Conservation (phyloP, 805 yeast species). For the Candida dajiaensis region DNA sequence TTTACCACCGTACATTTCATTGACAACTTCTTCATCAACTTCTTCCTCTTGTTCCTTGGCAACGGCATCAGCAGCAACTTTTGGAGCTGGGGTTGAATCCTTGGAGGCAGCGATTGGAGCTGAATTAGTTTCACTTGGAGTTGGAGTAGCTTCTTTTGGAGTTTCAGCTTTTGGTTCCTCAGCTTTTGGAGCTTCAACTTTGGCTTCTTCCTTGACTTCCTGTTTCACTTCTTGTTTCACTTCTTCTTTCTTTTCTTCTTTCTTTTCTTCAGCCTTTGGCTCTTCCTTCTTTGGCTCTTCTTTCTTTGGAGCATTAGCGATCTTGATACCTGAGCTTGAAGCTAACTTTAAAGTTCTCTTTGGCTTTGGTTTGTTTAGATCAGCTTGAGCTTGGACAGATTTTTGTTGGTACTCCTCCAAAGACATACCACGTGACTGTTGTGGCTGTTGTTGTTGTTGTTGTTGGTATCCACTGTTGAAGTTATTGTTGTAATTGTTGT, state of each 20-base stretch:
- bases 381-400: slow-evolving; percentile 26
- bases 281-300: slow-evolving; percentile 23
- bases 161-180: slow-evolving; percentile 26
- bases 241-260: slow-evolving; percentile 21
- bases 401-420: slow-evolving; percentile 79
- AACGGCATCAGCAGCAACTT: slow-evolving; percentile 38
- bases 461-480: slow-evolving; percentile 6
- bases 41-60: slow-evolving; percentile 70
- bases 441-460: slow-evolving; percentile 20
- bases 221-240: slow-evolving; percentile 20
- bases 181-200: slow-evolving; percentile 21
- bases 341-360: slow-evolving; percentile 67
- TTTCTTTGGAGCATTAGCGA: slow-evolving; percentile 40
- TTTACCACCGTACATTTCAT: slow-evolving; percentile 93
- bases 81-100: slow-evolving; percentile 15
- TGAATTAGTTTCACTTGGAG: slow-evolving; percentile 11
- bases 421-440: slow-evolving; percentile 53
- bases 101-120: slow-evolving; percentile 11
- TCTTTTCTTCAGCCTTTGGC: slow-evolving; percentile 20
- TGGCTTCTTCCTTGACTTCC: slow-evolving; percentile 19
- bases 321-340: slow-evolving; percentile 57
- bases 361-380: slow-evolving; percentile 42
- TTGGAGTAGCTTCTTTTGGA: slow-evolving; percentile 24
- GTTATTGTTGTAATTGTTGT: slow-evolving; percentile 26
- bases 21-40: slow-evolving; percentile 81